Base-by-base conservation (phyloP, 208 protist genomes). In the Leishmania gerbilli region DNA sequence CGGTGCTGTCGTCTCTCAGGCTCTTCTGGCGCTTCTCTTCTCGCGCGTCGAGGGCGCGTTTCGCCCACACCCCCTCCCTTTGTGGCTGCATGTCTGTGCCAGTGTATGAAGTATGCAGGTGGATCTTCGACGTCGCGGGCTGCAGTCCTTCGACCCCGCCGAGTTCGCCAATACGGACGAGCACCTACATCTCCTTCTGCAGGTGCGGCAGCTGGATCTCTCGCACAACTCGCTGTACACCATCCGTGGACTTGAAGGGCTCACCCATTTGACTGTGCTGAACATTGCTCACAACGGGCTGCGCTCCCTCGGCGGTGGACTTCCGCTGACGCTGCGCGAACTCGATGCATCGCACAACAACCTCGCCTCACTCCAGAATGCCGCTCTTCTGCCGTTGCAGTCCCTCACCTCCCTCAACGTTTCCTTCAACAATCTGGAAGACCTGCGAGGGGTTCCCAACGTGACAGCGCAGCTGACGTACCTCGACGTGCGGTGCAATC, bases 331-430 rank as follows among this genome's bases (percentile, higher is more conserved):
- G 0, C 78, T 97, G 58, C 81, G 79, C 5, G 67, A 85, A 37
- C 82, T 97, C 9, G 87, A 96, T 80, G 79, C 94, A 65, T 94
- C 94, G 15, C 90, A 97, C 84, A 97, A 97, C 84, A 88, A 77
- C 75, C 76, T 97, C 58, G 60, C 65, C 51, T 90, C 90, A 0
- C 84, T 97, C 69, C 81, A 75, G 58, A 84, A 88, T n/a, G 89
- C 88, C 8, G 87, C 87, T 4, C 80, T 97, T 9, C 81, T 80
- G 45, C 86, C 88, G 19, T 88, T 96, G 45, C 77, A 77, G 65
- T 82, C 84, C 1, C 90, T 97, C 51, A 77, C 86, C 56, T 82
- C 87, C 31, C 82, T 97, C 27, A 76, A 93, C 64, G 82, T 96
- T 34, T 89, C 94, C n/a, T 88, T 90, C 75, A 97, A 97, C 77